These are phyloP conservation scores for Poa pratensis DNA, from an alignment of 176 grass and related monocot species.

Conservation along the genomic window DNA sequence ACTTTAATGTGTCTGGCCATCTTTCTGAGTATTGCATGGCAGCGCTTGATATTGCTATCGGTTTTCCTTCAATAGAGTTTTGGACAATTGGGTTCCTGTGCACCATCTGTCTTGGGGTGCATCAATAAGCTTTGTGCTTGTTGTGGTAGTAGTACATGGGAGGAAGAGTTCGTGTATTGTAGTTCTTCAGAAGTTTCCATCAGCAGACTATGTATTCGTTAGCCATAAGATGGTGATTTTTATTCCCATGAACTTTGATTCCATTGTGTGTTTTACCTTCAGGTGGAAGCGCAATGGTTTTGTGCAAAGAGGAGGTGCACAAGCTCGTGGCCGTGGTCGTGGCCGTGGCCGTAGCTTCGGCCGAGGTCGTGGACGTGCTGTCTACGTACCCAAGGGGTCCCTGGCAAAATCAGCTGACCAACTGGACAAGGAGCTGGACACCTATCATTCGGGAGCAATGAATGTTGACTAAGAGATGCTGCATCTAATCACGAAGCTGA, in stretches of 20 bases:
- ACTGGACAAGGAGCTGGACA: constrained; percentile 92
- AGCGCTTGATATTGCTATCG: not conserved
- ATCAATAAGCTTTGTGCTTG: not conserved
- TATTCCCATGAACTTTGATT: not conserved
- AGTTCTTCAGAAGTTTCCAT: no score
- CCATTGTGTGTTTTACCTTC: constrained; percentile 17
- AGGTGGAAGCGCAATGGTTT: constrained; percentile 59
- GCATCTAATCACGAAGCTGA: not conserved
- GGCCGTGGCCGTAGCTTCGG: constrained; percentile 43
- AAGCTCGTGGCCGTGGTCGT: constrained; percentile 39
- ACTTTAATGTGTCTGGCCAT: not conserved
- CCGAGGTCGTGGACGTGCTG: constrained; percentile 55
- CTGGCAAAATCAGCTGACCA: constrained; percentile 66
- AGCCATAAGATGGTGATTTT: not conserved
- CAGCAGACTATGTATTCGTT: not conserved
- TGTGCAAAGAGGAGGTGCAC: constrained; percentile 56
- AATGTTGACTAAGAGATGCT: constrained; percentile 55
- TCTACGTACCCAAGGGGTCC: constrained; percentile 52
- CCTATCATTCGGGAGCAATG: constrained; percentile 75
- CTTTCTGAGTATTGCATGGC: not conserved
- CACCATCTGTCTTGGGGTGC: not conserved
- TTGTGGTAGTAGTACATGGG: no score
- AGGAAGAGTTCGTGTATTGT: no score
- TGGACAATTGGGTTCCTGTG: not conserved
- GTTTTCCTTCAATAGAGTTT: not conserved